Conservation (phyloP, 257 asterid species). For the Nyctanthes arbortristis region DNA sequence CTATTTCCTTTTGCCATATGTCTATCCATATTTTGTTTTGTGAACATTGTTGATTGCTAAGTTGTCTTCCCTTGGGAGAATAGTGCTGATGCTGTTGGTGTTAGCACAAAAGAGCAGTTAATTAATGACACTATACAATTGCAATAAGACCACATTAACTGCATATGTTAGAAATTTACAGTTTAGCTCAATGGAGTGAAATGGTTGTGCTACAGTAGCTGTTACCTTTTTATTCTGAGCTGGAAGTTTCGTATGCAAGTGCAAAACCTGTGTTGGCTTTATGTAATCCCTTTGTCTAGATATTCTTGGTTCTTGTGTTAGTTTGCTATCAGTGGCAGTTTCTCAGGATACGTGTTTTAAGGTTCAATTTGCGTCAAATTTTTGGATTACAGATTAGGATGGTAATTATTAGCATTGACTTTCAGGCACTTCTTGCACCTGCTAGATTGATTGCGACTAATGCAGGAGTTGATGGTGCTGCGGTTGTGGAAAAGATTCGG, state of each 20-base stretch:
- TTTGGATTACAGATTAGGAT: not conserved
- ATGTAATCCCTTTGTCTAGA: not conserved
- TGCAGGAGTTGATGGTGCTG: conserved; percentile 86
- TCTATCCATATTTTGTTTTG: not conserved
- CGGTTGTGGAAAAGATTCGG: conserved; percentile 62
- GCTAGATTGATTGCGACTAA: conserved; percentile 81
- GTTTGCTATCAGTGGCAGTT: not conserved
- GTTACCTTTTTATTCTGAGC: not conserved
- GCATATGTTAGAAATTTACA: not conserved
- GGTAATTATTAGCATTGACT: conserved; percentile 23
- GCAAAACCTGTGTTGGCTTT: not conserved
- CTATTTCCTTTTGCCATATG: not conserved
- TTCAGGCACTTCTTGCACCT: conserved; percentile 96
- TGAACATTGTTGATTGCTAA: not conserved
- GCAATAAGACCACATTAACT: not conserved
- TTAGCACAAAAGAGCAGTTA: not conserved
- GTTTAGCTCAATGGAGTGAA: no score
- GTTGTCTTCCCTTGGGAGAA: not conserved
- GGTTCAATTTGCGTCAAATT: not conserved
- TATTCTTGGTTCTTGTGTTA: not conserved
- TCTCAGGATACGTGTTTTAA: not conserved
- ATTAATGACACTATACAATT: not conserved
- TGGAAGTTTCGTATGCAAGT: not conserved
- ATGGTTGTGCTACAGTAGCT: not conserved
- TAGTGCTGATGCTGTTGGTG: not conserved